Evolutionary conservation across 1,284 basidiomycete species (phyloP), one percentile per base, ranked within the genome.

Genomic region (Moniliella sp.): DNA sequence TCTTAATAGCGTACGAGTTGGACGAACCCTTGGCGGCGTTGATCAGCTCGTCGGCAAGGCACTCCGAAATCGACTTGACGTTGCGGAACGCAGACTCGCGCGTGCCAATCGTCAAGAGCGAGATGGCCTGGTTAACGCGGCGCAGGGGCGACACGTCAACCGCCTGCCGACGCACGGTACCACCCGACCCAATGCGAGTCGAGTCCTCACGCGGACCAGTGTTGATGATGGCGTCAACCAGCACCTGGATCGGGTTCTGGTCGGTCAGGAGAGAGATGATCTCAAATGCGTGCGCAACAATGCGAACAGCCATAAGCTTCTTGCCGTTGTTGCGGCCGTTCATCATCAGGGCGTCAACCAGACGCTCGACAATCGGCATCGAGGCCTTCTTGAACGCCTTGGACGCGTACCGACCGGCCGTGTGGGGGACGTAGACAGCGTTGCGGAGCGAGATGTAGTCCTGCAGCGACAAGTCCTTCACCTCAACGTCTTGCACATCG

Each of bases 321-420:
- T 97, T 97, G 63, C 91, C 91, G 71, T 91, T 97, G 78, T 99
- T 99, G 67, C 91, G 84, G 50, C 91, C 91, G 71, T 97, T 93
- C 88, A 97, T 97, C 91, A 97, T 59, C 29, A 31, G 15, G n/a
- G n/a, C n/a, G n/a, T 94, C 88, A 48, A 97, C 88, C 54, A 97
- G 72, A 62, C 88, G 83, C 70, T 97, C 88, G 56, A 97, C 91
- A 63, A 97, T 91, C 61, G n/a, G 91, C 88, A 97, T 97, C 67
- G 91, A 82, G 14, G 84, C 84, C 76, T 99, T 99, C 73, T 88
- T 91, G 77, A 99, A 99, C 67, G 93, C 84, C 72, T 94, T 94
- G 73, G 84, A 84, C 62, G 86, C 82, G 66, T 94, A 97, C 66
- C 91, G 83, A 52, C 91, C 91, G 52, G 88, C 86, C n/a, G n/a